phyloP scores from a whole-genome alignment of 345 rosid species.

The Ceriops zippeliana region DNA sequence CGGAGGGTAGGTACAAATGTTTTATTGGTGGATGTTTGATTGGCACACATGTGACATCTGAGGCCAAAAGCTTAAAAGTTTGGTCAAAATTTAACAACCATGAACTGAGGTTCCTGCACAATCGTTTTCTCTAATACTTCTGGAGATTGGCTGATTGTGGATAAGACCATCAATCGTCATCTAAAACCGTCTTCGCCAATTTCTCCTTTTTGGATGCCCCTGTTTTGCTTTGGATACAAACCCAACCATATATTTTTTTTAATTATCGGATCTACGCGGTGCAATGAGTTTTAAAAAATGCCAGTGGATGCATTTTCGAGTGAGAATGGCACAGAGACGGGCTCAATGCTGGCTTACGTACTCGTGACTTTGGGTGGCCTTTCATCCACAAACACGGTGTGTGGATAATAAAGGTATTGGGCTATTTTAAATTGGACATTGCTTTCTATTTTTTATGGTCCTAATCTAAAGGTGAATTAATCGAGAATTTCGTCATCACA shows the following conservation, averaged over 20 bases:
- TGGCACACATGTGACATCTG: background rate
- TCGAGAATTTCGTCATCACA: no score
- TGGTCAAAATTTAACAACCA: background rate
- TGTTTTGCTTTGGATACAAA: no score
- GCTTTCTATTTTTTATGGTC: no score
- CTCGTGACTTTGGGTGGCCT: slow-evolving; percentile 23
- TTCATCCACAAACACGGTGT: slow-evolving; percentile 40
- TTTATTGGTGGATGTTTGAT: background rate
- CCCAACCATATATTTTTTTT: no score
- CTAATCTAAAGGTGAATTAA: no score
- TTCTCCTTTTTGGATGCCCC: slow-evolving; percentile 22
- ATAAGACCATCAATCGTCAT: slow-evolving; percentile 21
- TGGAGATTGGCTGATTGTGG: slow-evolving; percentile 21
- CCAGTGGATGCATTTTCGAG: slow-evolving; percentile 22
- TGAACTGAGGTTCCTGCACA: no score
- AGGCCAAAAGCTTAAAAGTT: background rate
- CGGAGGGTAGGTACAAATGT: background rate
- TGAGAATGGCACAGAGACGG: slow-evolving; percentile 13
- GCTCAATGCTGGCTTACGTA: slow-evolving; percentile 33
- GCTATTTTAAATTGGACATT: no score
- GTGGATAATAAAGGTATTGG: slow-evolving; percentile 34
- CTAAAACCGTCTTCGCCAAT: slow-evolving; percentile 15
- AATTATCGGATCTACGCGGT: background rate
- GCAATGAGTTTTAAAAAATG: slow-evolving; percentile 13
- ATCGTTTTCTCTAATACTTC: no score